Percentiles rank a stretch among this genome's conserved stretches.
phyloP scores from a whole-genome alignment of 345 rosid species.

The Ricinus communis region DNA sequence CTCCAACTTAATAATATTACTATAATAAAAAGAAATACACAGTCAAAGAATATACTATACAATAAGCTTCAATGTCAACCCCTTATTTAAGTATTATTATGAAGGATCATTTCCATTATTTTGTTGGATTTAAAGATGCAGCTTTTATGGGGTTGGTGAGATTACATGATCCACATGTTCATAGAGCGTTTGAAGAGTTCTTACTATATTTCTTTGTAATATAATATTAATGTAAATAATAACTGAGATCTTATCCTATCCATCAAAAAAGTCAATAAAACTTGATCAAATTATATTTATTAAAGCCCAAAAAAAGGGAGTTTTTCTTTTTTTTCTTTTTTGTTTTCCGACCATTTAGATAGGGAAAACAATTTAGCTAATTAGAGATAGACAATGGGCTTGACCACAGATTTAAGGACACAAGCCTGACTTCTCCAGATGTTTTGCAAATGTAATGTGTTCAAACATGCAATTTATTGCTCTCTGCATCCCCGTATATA shows the following conservation, averaged over 20 bases:
- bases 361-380: too few relatives aligned
- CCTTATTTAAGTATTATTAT: too few relatives aligned
- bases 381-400: constrained; percentile 3
- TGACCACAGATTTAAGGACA: constrained; percentile 7
- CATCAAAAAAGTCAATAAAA: neutral
- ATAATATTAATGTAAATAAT: neutral
- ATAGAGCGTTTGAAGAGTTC: too few relatives aligned
- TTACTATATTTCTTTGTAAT: neutral
- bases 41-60: too few relatives aligned
- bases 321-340: too few relatives aligned
- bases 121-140: neutral
- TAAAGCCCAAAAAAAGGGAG: too few relatives aligned
- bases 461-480: neutral
- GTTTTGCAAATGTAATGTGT: too few relatives aligned
- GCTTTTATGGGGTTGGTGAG: neutral
- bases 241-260: neutral
- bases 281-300: neutral
- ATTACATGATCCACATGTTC: neutral
- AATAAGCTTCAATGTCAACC: too few relatives aligned
- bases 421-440: neutral
- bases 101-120: neutral
- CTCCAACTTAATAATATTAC: too few relatives aligned
- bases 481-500: too few relatives aligned
- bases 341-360: too few relatives aligned
- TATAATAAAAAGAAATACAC: too few relatives aligned